Evolutionary conservation across 2,329 filamentous ascomycete species (phyloP).

Genomic region (Xylaria multiplex): DNA sequence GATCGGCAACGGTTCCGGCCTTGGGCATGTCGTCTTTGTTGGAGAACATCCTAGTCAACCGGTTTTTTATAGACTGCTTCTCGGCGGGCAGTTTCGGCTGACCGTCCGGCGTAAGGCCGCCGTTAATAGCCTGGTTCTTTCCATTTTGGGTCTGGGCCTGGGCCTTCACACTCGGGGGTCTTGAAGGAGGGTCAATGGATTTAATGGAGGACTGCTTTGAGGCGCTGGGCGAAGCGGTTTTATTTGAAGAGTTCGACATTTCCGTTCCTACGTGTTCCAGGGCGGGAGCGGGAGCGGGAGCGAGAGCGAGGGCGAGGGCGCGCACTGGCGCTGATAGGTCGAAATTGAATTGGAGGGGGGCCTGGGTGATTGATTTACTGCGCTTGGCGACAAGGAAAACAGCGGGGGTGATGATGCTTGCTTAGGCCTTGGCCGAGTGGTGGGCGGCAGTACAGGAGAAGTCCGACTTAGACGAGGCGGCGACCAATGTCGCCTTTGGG

Average conservation of each 20-base stretch:
- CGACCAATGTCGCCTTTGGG: slow-evolving; percentile 48
- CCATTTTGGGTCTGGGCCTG: slow-evolving; percentile 43
- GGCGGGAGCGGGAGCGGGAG: neutral
- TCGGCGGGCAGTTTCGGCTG: slow-evolving; percentile 55
- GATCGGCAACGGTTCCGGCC: slow-evolving; percentile 49
- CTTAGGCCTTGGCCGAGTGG: slow-evolving; percentile 29
- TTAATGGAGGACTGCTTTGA: slow-evolving; percentile 50
- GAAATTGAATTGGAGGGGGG: slow-evolving; percentile 17
- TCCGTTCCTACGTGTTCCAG: slow-evolving; percentile 42
- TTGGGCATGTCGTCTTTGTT: slow-evolving; percentile 61
- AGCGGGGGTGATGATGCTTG: slow-evolving; percentile 33
- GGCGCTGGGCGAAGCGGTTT: slow-evolving; percentile 46
- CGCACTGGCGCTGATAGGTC: slow-evolving; percentile 31
- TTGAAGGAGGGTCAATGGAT: slow-evolving; percentile 47
- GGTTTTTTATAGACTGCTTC: slow-evolving; percentile 70
- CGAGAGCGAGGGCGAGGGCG: slow-evolving; percentile 9
- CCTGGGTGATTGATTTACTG: slow-evolving; percentile 36
- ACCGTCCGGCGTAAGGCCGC: slow-evolving; percentile 47
- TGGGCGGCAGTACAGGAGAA: slow-evolving; percentile 31
- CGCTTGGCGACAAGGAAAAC: slow-evolving; percentile 45
- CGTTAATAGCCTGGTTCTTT: slow-evolving; percentile 43
- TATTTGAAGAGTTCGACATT: slow-evolving; percentile 50
- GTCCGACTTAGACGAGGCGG: slow-evolving; percentile 38
- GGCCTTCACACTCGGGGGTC: slow-evolving; percentile 46
- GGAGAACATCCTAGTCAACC: slow-evolving; percentile 72